Evolutionary conservation across 352 stramenopile genomes (phyloP), one percentile per base, ranked within the genome.

Genomic region (Globisporangium rhizosaccharum): DNA sequence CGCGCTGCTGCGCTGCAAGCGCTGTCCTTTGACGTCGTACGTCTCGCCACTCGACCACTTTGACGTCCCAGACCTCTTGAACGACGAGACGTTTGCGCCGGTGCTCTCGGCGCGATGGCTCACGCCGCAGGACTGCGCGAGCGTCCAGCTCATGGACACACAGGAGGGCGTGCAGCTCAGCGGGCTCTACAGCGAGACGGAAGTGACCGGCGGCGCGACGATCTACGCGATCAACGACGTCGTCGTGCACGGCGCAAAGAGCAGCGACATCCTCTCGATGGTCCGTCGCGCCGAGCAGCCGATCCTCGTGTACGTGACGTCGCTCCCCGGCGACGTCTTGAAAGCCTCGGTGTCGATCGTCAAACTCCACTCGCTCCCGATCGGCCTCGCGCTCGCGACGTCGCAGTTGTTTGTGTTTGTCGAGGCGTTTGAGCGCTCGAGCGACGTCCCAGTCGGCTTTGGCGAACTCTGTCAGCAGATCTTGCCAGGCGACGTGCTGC

Each of bases 301-400:
- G 15, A 52, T 78, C 14, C 63, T 71, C 14, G 23, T 87, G 26
- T 85, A 82, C 55, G 58, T 83, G 51, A 75, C 69, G 3, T 67
- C 64, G 10, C 56, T 87, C 2, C 75, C 79, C 20, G 68, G 70
- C 11, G 73, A 82, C 28, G 82, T 76, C 48, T 53, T 90, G 18
- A 68, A 72, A 23, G 75, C 82, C 0, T 87, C 71, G 10, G 70
- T 87, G 17, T 89, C 82, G 53, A 88, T 92, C 61, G 68, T 89
- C 8, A 81, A 76, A 53, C 77, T 64, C 45, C 63, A 73, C 61
- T 57, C 53, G 20, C 51, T 88, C 28, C 65, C 66, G 9, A 60
- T 88, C 36, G 67, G 66, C 6, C 47, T 90, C 37, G 62, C 62
- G 23, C 33, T 92, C 4, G 75, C 60, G 41, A 56, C 20, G 20